Evolutionary conservation across 2,329 filamentous ascomycete genomes (phyloP), one percentile per base, ranked within the genome.

Genomic region (Tolypocladium nubicola): DNA sequence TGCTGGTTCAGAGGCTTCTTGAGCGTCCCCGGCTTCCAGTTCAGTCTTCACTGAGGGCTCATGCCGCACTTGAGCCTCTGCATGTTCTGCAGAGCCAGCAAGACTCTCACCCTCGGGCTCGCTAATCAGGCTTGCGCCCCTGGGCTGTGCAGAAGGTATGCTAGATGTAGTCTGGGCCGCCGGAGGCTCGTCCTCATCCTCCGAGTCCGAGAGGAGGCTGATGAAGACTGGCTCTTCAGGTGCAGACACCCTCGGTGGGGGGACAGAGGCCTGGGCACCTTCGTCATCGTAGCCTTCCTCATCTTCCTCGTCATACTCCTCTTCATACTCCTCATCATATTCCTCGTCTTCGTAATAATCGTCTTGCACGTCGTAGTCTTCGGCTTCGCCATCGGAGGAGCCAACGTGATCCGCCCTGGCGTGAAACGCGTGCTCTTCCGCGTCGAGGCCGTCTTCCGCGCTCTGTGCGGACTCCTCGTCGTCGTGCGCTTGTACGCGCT

Each of bases 161-260:
- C 47, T 52, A 19, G 30, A 21, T n/a, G 47, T 33, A 21, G 47
- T 21, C 30, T 52, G 47, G 19, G 47, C 35, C 30, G 47, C 19
- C 14, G 9, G 47, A 30, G 47, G 37, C 47, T 52, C 38, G 21
- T 72, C 70, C 38, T 78, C 72, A 55, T 75, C 73, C 52, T 78
- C 76, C 2, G 73, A 76, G 57, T 79, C 75, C 0, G 77, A 78
- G 4, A 79, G 66, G 11, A 80, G 62, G 56, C 72, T 73, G 58
- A 80, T 80, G 21, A 79, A 70, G 4, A 79, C 70, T 1, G 75
- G 75, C 9, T 69, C 66, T 9, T 65, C 66, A 1, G 69, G 59
- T 11, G 59, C 59, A 13, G 64, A 39, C 6, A 63, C 60, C 14
- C 40, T 47, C 33, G 58, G 43, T 30, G 56, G 56, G 41, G 52